These are phyloP conservation scores for Cryphonectria nitschkei DNA, from an alignment of 2,329 filamentous ascomycete genomes.

Conservation along the genomic window DNA sequence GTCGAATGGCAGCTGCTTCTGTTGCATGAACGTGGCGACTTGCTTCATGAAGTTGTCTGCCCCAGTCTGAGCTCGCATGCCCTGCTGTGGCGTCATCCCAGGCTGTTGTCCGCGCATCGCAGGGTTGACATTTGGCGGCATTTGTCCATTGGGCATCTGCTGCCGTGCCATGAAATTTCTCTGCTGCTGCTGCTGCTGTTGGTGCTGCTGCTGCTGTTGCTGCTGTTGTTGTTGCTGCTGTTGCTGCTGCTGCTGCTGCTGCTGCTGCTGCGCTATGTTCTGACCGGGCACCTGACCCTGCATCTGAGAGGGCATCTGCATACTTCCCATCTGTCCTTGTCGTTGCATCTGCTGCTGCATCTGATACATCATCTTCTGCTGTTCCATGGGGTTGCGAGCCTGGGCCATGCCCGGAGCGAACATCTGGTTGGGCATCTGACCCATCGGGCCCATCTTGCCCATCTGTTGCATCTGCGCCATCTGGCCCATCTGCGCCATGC, in stretches of 20 bases:
- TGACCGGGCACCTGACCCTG: conserved; percentile 39
- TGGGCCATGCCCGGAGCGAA: conserved; percentile 43
- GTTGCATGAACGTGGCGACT: conserved; percentile 76
- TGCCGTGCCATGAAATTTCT: conserved; percentile 58
- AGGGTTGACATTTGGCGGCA: conserved; percentile 48
- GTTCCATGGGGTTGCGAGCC: conserved; percentile 63
- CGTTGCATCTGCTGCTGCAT: conserved; percentile 70
- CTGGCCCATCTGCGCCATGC: conserved; percentile 40
- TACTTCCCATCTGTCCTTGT: conserved; percentile 53
- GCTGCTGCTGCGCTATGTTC: conserved; percentile 55
- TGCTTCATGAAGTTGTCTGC: conserved; percentile 77
- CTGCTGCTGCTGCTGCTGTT: conserved; percentile 34
- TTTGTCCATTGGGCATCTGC: conserved; percentile 60
- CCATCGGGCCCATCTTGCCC: conserved; percentile 50
- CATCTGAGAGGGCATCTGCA: conserved; percentile 37
- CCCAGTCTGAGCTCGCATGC: conserved; percentile 44
- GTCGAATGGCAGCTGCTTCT: conserved; percentile 74
- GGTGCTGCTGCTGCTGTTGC: conserved; percentile 29
- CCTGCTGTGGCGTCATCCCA: conserved; percentile 32
- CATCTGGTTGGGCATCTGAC: conserved; percentile 41
- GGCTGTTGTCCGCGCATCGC: conserved; percentile 54
- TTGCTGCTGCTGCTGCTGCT: conserved; percentile 11
- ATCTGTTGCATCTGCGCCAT: conserved; percentile 44
- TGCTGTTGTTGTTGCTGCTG: conserved; percentile 28
- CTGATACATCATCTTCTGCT: conserved; percentile 80